A percentile compares a stretch with the other conserved stretches of the same genome.
phyloP scores from a whole-genome alignment of 73 alveolate genomes.

The Paramecium octaurelia region DNA sequence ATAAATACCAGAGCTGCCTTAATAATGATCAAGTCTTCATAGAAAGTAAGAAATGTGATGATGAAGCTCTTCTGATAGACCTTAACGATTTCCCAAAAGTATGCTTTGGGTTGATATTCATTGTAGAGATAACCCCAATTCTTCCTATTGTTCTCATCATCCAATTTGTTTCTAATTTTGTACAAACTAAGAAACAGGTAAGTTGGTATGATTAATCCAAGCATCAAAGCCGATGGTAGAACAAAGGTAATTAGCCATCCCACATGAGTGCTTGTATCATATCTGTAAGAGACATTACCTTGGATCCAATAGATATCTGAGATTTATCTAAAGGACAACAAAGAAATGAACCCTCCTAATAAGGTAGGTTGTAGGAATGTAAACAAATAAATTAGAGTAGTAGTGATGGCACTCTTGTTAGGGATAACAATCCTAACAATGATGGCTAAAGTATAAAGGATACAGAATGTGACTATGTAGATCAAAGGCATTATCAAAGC shows the following conservation, averaged over 20 bases:
- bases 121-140: slow-evolving; percentile 16
- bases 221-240: neutral
- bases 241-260: neutral
- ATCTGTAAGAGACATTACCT: neutral
- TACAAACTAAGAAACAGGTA: neutral
- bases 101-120: neutral
- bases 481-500: slow-evolving; percentile 21
- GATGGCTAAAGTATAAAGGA: neutral
- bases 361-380: neutral
- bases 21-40: slow-evolving; percentile 10
- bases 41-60: neutral
- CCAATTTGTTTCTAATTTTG: neutral
- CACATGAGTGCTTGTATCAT: neutral
- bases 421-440: neutral
- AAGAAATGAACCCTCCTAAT: neutral
- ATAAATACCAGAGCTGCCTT: neutral
- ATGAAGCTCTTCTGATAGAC: neutral
- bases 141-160: neutral
- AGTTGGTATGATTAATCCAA: neutral
- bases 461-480: neutral
- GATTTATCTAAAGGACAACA: neutral
- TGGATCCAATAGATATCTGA: neutral
- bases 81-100: slow-evolving; percentile 41
- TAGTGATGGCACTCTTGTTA: neutral
- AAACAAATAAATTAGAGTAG: slow-evolving; percentile 6